phyloP scores from a whole-genome alignment of 2,329 filamentous ascomycete species.

The Neonectria coccinea region DNA sequence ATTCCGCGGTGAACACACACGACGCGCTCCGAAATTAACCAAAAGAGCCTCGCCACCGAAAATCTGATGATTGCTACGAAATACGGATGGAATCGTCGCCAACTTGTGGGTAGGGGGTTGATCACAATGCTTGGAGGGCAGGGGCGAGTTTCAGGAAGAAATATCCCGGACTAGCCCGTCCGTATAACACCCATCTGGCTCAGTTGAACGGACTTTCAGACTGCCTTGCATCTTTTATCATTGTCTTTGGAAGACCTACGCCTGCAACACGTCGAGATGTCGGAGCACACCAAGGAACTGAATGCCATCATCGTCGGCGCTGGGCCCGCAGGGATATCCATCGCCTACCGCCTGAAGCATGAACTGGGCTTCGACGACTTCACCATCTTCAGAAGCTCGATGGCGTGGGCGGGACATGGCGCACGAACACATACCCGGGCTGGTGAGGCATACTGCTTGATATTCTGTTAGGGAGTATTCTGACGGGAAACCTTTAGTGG shows the following conservation, averaged over 20 bases:
- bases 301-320: slow-evolving; percentile 41
- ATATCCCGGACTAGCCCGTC: too few relatives aligned
- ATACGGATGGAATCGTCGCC: too few relatives aligned
- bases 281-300: slow-evolving; percentile 22
- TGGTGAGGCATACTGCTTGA: slow-evolving; percentile 18
- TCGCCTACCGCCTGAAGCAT: slow-evolving; percentile 37
- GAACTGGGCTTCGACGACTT: slow-evolving; percentile 39
- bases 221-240: too few relatives aligned
- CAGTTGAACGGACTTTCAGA: too few relatives aligned
- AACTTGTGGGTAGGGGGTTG: too few relatives aligned
- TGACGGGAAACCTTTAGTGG: slow-evolving; percentile 10
- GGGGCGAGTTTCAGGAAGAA: too few relatives aligned
- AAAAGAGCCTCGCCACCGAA: too few relatives aligned
- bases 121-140: too few relatives aligned
- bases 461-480: background rate
- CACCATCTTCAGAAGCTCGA: slow-evolving; percentile 39
- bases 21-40: too few relatives aligned
- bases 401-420: slow-evolving; percentile 40
- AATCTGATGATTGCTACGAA: too few relatives aligned
- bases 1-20: too few relatives aligned
- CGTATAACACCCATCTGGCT: too few relatives aligned
- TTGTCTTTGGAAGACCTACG: background rate
- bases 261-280: slow-evolving; percentile 12
- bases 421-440: slow-evolving; percentile 35
- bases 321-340: slow-evolving; percentile 38